Evolutionary conservation across 164 flowering plant species (phyloP), one percentile per base, ranked within the genome.

Genomic region (Macadamia integrifolia): DNA sequence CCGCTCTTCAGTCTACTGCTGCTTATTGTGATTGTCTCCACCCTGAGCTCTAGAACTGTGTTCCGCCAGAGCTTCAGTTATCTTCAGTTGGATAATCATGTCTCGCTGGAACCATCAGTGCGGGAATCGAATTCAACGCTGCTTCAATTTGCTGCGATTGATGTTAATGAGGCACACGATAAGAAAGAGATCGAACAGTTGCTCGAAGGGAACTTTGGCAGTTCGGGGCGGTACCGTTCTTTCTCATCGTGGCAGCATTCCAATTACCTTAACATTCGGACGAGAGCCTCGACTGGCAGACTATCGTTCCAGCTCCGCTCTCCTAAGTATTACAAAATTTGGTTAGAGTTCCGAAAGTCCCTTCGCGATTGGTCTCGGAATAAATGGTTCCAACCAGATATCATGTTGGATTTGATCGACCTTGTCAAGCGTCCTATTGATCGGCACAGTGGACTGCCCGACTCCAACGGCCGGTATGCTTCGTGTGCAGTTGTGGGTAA

Each of bases 401-500:
- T 91, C 3, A 86, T 92, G 90, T 62, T 58, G 64, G 87, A 89
- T 30, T 70, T 95, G 78, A 73, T 78, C 2, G 67, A 70, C 28
- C 74, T 68, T 2, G 80, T 95, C 43, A 89, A 85, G 76, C 67
- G 43, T 56, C 86, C 83, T 2, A 68, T 85, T 57, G 97, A 88
- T 73, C 43, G 55, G 71, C 78, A 78, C 56, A 17, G 60, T 58
- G 71, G 80, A 40, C 66, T 75, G 32, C 17, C 62, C 6, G 48
- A 61, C 63, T 70, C 74, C 9, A 69, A 61, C 7, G 55, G 48
- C 32, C 70, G 66, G 59, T 91, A 86, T 69, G 58, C 75, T 12
- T 82, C 90, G 9, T 92, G 99, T 79, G 99, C 98, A 0, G 94
- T 92, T 30, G 94, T 92, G 32, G 99, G 99, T 23, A 91, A 91